Percentiles rank a stretch among this genome's conserved stretches.
Conservation (phyloP, 192 early-diverging fungal species). For the Paraglomus brasilianum region DNA sequence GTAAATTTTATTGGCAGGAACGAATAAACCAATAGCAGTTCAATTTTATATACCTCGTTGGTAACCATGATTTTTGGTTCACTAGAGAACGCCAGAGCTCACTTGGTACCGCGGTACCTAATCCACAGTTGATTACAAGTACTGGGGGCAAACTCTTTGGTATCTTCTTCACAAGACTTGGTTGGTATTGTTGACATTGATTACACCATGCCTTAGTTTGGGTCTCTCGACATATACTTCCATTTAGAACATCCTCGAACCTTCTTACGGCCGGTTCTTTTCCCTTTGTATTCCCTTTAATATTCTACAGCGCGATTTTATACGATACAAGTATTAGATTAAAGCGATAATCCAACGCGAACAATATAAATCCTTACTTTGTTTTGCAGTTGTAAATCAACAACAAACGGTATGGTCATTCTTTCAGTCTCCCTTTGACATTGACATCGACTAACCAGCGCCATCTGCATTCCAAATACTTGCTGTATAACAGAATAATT, state of each 20-base stretch:
- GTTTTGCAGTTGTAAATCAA: conserved; percentile 81
- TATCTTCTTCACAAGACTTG: conserved; percentile 69
- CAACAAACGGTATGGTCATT: conserved; percentile 73
- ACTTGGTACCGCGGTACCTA: conserved; percentile 52
- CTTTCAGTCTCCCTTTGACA: conserved; percentile 62
- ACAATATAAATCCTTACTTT: conserved; percentile 38
- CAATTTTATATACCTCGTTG: conserved; percentile 41
- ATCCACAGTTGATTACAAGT: conserved; percentile 77
- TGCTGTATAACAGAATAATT: conserved; percentile 59
- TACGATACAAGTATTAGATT: not conserved
- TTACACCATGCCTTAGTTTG: conserved; percentile 86
- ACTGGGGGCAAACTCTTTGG: conserved; percentile 68
- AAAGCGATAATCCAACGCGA: not conserved
- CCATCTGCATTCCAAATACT: conserved; percentile 66
- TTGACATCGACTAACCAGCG: conserved; percentile 58
- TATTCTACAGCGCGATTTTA: conserved; percentile 32
- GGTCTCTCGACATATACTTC: conserved; percentile 64
- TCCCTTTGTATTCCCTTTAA: conserved; percentile 30
- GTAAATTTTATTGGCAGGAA: not conserved
- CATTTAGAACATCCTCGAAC: conserved; percentile 52
- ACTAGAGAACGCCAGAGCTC: conserved; percentile 50
- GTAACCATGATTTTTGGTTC: conserved; percentile 46
- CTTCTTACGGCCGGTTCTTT: conserved; percentile 36
- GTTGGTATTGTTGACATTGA: conserved; percentile 79
- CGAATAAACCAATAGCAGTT: conserved; percentile 12